These are phyloP conservation scores for Amaranthus hypochondriacus DNA, from an alignment of 148 eudicot species.

Conservation along the genomic window DNA sequence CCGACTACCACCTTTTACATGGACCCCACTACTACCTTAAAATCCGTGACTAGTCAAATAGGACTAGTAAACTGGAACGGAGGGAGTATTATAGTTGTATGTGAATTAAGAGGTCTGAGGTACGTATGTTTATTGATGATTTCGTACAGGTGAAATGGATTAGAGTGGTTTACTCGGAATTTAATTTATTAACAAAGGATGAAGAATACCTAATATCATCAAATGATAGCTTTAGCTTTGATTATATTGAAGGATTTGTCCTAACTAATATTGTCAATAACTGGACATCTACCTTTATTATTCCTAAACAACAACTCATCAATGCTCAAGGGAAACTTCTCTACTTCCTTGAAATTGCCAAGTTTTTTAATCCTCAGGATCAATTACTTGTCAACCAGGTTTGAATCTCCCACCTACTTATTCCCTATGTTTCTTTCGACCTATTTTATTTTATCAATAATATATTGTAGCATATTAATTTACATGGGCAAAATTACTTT, in stretches of 20 bases:
- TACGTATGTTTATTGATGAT: neutral
- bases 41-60: no score
- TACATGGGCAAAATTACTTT: no score
- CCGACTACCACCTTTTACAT: no score
- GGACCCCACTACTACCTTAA: no score
- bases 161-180: slow-evolving; percentile 70
- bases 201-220: slow-evolving; percentile 66
- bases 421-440: no score
- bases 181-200: slow-evolving; percentile 58
- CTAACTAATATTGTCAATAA: slow-evolving; percentile 69
- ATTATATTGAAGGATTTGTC: slow-evolving; percentile 85
- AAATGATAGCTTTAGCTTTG: slow-evolving; percentile 36
- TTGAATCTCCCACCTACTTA: slow-evolving; percentile 11
- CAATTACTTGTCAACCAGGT: slow-evolving; percentile 45
- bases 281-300: slow-evolving; percentile 72
- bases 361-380: slow-evolving; percentile 58
- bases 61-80: no score
- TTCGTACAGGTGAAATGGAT: slow-evolving; percentile 83
- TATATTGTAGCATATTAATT: no score
- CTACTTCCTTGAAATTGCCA: slow-evolving; percentile 84
- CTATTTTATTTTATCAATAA: no score
- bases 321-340: slow-evolving; percentile 67
- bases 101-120: neutral
- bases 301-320: slow-evolving; percentile 54
- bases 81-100: no score